A percentile compares a stretch with the other conserved stretches of the same genome.
Evolutionary conservation across 371 early-diverging fungal species (phyloP).

Genomic region (Lichtheimia corymbifera): DNA sequence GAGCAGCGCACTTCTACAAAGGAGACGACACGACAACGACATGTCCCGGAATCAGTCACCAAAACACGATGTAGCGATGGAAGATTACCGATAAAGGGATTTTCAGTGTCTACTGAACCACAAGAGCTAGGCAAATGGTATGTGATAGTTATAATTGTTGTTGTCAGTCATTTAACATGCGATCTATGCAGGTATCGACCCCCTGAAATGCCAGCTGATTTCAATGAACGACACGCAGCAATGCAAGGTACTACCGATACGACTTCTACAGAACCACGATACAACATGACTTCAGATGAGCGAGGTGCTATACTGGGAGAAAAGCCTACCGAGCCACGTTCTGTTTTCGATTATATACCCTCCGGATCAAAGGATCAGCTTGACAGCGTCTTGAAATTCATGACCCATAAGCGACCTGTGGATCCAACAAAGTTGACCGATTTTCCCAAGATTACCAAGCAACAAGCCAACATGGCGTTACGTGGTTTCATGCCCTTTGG

Average conservation of each 20-base stretch:
- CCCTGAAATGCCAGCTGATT: conserved; percentile 59
- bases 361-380: conserved; percentile 66
- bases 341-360: conserved; percentile 78
- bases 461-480: conserved; percentile 71
- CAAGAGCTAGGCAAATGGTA: conserved; percentile 57
- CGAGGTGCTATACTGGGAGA: conserved; percentile 74
- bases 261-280: conserved; percentile 12
- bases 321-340: conserved; percentile 66
- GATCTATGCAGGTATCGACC: conserved; percentile 44
- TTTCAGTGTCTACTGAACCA: conserved; percentile 43
- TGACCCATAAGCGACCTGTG: conserved; percentile 25
- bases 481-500: conserved; percentile 89
- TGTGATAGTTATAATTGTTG: neutral
- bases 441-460: conserved; percentile 62
- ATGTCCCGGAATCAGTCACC: conserved; percentile 1
- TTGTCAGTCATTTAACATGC: too few species aligned
- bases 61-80: conserved; percentile 54
- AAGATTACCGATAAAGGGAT: conserved; percentile 58
- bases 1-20: conserved; percentile 15
- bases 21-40: conserved; percentile 12
- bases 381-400: conserved; percentile 52
- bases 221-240: conserved; percentile 46
- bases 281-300: conserved; percentile 60
- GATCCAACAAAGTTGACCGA: conserved; percentile 36
- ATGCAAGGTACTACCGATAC: neutral